Base-by-base conservation (phyloP, 495 filamentous ascomycete species). In the Saxophila tyrrhenica region DNA sequence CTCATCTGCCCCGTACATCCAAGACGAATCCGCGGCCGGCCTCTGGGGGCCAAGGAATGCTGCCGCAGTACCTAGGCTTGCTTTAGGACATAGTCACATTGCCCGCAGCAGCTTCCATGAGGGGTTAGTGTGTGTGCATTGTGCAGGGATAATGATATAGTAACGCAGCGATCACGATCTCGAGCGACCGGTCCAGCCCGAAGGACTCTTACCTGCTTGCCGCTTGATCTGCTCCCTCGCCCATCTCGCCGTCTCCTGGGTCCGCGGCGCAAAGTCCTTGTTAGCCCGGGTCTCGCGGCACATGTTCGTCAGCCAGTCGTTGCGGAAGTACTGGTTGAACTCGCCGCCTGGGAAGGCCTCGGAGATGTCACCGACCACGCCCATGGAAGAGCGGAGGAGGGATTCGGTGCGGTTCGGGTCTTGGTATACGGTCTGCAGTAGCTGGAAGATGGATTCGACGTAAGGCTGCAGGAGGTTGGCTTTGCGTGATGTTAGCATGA, bases 221-320 rank as follows among this genome's bases (percentile, higher is more conserved):
- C 87, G 83, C 77, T 95, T 95, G 65, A 97, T 89, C 64, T 95
- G 89, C 73, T 97, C 94, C 38, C 92, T 83, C 54, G 92, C 89
- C 92, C 92, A 98, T 48, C 92, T 84, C 62, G 92, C 92, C 19
- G 91, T 97, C 25, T 96, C 89, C 56, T 88, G 82, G 5, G 92
- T 97, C 48, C 89, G 86, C 17, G 74, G 41, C 62, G 78, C 74
- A 73, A 85, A 95, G 7, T 95, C 88, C 29, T 84, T 81, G 75
- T 91, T 96, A 25, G 78, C 72, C 51, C 87, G 81, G 17, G 85
- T 87, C 63, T 96, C 90, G 69, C 87, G 87, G 57, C 95, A 87
- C 73, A 98, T 80, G 16, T 73, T 67, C 17, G 80, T 87, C 51
- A 98, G 71, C 90, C 94, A 98, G 9, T 95, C 88, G 57, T 86